A percentile compares a stretch with the other conserved stretches of the same genome.
Conservation (phyloP, 2,329 filamentous ascomycete species). For the Apiospora saccharicola region DNA sequence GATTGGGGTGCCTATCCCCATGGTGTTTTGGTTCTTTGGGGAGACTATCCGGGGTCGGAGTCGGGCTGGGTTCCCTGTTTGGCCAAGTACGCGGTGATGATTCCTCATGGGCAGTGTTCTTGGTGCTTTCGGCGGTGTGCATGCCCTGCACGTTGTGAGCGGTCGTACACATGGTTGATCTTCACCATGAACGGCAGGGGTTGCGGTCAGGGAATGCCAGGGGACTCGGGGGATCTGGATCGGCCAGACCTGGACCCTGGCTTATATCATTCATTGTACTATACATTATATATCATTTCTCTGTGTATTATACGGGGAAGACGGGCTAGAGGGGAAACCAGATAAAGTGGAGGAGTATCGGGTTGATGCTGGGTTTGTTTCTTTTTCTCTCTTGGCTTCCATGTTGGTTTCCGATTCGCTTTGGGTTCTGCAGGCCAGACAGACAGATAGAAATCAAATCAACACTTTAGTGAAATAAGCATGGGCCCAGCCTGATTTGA, state of each 20-base stretch:
- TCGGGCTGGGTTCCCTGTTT: background rate
- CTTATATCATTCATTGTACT: background rate
- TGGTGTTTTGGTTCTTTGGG: constrained; percentile 42
- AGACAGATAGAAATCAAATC: constrained; percentile 5
- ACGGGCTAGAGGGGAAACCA: background rate
- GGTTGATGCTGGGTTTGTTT: background rate
- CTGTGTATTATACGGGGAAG: background rate
- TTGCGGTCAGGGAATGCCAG: background rate
- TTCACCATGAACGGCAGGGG: background rate
- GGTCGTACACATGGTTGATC: background rate
- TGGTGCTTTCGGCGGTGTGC: background rate
- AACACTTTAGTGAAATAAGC: background rate
- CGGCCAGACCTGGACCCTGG: background rate
- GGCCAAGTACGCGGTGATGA: background rate
- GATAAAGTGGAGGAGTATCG: background rate
- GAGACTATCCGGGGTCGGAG: background rate
- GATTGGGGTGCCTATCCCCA: constrained; percentile 54
- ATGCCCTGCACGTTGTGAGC: background rate
- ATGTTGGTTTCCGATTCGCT: constrained; percentile 10
- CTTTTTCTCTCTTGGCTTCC: background rate
- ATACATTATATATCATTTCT: background rate
- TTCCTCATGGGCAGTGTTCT: background rate
- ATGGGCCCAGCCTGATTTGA: too few relatives aligned
- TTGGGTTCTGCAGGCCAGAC: background rate
- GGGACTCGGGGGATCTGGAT: background rate